phyloP scores from a whole-genome alignment of 768 basidiomycete species.

The Serendipita sp. region DNA sequence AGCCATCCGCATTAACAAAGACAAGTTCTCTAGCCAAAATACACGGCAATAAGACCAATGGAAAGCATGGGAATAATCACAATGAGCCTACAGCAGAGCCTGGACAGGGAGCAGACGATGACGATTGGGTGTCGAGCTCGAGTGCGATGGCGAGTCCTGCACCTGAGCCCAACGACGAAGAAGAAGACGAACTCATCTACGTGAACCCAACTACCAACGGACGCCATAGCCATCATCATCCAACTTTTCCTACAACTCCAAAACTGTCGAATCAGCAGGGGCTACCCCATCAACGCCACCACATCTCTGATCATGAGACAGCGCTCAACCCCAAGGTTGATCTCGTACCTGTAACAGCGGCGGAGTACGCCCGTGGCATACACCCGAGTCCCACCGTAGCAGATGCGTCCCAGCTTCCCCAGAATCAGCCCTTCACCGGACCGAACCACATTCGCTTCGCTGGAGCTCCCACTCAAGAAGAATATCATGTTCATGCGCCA shows the following conservation, averaged over 20 bases:
- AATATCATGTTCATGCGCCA: not conserved
- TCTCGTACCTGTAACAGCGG: not conserved
- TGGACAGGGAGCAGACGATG: not conserved
- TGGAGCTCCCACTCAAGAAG: not conserved
- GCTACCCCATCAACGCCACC: constrained; percentile 3
- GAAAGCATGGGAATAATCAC: not conserved
- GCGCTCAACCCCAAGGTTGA: not conserved
- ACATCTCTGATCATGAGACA: not conserved
- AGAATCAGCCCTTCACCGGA: not conserved
- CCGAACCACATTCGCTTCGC: constrained; percentile 2
- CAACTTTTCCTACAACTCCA: not conserved
- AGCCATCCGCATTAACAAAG: not conserved
- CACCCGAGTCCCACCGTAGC: not conserved
- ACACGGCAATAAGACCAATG: not conserved
- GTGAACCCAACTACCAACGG: not conserved
- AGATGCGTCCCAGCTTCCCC: not conserved
- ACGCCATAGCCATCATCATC: not conserved
- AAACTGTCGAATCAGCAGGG: not conserved
- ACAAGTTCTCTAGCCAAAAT: not conserved
- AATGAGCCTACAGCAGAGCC: not conserved
- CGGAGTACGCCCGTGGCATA: not conserved
- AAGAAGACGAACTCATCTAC: constrained; percentile 1
- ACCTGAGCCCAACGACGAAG: not conserved
- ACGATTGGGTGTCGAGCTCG: constrained; percentile 6
- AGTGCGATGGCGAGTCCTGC: constrained; percentile 1